Base-by-base conservation (phyloP, 129 eudicot species). In the Escallonia herrerae region DNA sequence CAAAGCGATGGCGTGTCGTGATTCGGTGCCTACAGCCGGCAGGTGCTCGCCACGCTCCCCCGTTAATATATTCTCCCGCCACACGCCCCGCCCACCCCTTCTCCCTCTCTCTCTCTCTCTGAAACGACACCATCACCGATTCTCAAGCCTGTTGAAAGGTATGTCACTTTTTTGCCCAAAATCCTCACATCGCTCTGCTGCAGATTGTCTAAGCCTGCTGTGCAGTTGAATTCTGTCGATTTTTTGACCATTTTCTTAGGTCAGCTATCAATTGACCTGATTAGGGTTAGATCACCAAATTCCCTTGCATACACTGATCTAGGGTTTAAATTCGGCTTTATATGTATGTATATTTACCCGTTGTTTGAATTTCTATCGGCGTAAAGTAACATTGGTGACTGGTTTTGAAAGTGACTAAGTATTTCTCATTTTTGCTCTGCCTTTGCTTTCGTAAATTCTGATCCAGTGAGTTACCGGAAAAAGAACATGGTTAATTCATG, bases 31-130 rank as follows among this genome's bases (percentile, higher is more conserved):
- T n/a, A 40, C 70, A 65, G 40, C n/a, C 9, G 13, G 46, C 38
- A 15, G 37, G 13, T 60, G 67, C 53, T 51, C 48, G 11, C 74
- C 74, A 70, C 67, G 62, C 74, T 60, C 74, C 56, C 42, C 37
- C 22, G 1, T 5, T 33, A 60, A 11, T 49, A 37, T 15, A 11
- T 49, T 57, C 61, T 7, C 51, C 60, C 42, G 4, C n/a, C 13
- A 15, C 56, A 41, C 15, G 48, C 74, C 50, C 67, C 67, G 61
- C 47, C 74, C 53, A 60, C 74, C 56, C 67, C 43, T 66, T 43
- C 61, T 2, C 8, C 2, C 71, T 50, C 44, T 39, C n/a, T 9
- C 54, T 44, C 66, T 15, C 22, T 15, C 56, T 49, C 15, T 49
- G 8, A 45, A 33, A 9, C 13, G 3, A 22, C 7, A 64, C 6